Evolutionary conservation across 805 yeast genomes (phyloP).

Genomic region (Candida wancherniae): DNA sequence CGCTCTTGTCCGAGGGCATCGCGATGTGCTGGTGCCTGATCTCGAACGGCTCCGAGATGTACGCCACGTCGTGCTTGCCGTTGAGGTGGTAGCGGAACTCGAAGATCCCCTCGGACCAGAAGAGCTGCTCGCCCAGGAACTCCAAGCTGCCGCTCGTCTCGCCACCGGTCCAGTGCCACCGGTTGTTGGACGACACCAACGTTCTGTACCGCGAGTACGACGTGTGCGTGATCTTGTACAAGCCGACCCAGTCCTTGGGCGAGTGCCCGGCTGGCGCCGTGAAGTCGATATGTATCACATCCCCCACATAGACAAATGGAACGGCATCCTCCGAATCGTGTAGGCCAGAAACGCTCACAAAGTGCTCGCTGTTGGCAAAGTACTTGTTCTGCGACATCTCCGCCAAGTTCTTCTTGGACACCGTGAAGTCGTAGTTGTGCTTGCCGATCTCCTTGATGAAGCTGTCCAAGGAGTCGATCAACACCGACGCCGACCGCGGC

Average conservation of each 20-base stretch:
- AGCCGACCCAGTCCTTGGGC: constrained; percentile 68
- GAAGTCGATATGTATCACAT: constrained; percentile 53
- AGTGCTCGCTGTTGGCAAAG: constrained; percentile 34
- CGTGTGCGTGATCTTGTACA: constrained; percentile 60
- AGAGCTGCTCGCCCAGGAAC: constrained; percentile 46
- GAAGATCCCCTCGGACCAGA: constrained; percentile 66
- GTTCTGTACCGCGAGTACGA: constrained; percentile 53
- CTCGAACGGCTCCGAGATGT: constrained; percentile 63
- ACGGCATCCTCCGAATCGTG: constrained; percentile 7
- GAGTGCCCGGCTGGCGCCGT: constrained; percentile 46
- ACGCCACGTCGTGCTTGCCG: constrained; percentile 65
- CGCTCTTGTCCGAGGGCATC: constrained; percentile 28
- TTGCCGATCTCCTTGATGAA: constrained; percentile 38
- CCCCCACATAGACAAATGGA: constrained; percentile 38
- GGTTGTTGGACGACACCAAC: constrained; percentile 55
- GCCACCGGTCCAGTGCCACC: constrained; percentile 52
- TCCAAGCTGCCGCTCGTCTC: constrained; percentile 40
- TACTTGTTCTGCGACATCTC: constrained; percentile 37
- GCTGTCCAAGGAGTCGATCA: constrained; percentile 43
- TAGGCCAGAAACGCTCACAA: constrained; percentile 23
- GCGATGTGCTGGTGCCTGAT: constrained; percentile 40
- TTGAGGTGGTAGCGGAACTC: constrained; percentile 69
- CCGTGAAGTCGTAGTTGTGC: constrained; percentile 15
- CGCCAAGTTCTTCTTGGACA: constrained; percentile 32
- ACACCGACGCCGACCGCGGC: constrained; percentile 29